Evolutionary conservation across 1,284 basidiomycete genomes (phyloP), one percentile per base, ranked within the genome.

Genomic region (Ustilago cynodontis): DNA sequence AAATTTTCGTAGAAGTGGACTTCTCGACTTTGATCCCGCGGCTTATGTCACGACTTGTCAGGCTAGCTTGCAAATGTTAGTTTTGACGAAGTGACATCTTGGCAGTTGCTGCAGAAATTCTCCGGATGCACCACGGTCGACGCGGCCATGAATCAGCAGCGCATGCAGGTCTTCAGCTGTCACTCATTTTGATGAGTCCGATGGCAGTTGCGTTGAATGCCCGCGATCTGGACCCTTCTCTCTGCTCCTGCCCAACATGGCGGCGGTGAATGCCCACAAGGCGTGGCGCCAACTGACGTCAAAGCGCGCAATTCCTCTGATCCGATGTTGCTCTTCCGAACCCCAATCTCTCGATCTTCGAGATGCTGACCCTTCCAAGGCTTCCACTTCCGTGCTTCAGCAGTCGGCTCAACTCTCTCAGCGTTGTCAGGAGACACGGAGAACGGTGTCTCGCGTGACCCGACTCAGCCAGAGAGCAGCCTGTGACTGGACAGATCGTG

Each of bases 101-200:
- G 31, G 16, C n/a, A 11, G n/a, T n/a, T n/a, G 28, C 52, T 18
- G 26, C 3, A 43, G n/a, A 28, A 28, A 2, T 26, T 53, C 39
- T 39, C 43, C 56, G 60, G 66, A n/a, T 41, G 24, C 61, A 58
- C 35, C 16, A n/a, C 52, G 56, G 57, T 26, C 6, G 52, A 54
- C 10, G 53, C 57, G 58, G 54, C 14, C 54, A 65, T 71, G 69
- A 71, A 55, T 71, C 69, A 71, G 59, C 69, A 22, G 20, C 52
- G 63, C 69, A 71, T 65, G 69, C 39, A 47, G 41, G 29, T n/a
- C 39, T 11, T 45, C 24, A 22, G n/a, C 14, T 39, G 31, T 29
- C 59, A 62, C 55, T 68, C 65, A 68, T 18, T 47, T 58, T 61
- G 58, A 59, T 49, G 53, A 45, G 39, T 31, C 41, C 18, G 7